Evolutionary conservation across 2,329 filamentous ascomycete species (phyloP).

Genomic region (Fusarium caatingaense): DNA sequence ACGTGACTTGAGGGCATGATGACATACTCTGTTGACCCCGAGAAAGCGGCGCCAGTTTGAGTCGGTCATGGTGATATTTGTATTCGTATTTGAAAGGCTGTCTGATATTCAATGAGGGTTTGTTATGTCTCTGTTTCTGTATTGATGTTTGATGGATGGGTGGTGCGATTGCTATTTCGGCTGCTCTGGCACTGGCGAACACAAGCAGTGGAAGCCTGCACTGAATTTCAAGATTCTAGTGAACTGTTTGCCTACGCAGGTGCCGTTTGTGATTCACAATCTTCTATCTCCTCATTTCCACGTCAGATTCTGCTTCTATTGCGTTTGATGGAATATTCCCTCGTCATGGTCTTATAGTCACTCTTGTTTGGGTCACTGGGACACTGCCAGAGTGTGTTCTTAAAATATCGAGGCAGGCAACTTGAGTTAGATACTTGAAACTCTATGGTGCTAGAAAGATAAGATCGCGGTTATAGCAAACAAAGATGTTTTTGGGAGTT

Average conservation of each 20-base stretch:
- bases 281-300: background rate
- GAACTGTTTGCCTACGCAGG: background rate
- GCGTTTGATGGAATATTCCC: background rate
- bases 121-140: background rate
- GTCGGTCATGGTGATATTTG: conserved; percentile 36
- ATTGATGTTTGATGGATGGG: background rate
- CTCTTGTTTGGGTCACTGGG: background rate
- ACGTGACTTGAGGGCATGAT: conserved; percentile 35
- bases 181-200: background rate
- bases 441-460: no score
- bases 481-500: background rate
- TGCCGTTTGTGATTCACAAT: background rate
- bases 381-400: background rate
- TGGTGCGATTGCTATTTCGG: background rate
- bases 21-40: conserved; percentile 40
- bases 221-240: background rate
- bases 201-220: background rate
- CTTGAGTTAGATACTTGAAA: background rate
- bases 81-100: background rate
- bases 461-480: background rate
- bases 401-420: background rate
- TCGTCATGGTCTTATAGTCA: background rate
- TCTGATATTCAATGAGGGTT: background rate
- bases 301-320: background rate
- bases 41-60: conserved; percentile 43